These are phyloP conservation scores for Mycena venus DNA, from an alignment of 768 basidiomycete genomes.

Conservation along the genomic window DNA sequence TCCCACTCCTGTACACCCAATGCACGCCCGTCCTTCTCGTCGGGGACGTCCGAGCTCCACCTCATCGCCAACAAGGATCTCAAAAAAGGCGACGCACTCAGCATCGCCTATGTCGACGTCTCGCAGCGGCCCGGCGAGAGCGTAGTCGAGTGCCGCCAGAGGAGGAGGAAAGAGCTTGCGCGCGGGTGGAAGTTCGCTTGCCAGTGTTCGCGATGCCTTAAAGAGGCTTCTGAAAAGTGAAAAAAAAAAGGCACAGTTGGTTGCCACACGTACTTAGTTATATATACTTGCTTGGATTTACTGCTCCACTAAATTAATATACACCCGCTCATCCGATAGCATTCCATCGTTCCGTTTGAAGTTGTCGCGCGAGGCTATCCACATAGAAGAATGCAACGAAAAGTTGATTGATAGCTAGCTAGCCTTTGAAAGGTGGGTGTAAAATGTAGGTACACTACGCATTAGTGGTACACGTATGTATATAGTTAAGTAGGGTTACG, in stretches of 20 bases:
- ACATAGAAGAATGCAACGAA: neutral
- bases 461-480: slow-evolving; percentile 32
- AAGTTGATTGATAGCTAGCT: slow-evolving; percentile 18
- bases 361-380: neutral
- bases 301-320: neutral
- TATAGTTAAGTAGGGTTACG: neutral
- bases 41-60: slow-evolving; percentile 77
- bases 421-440: slow-evolving; percentile 20
- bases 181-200: slow-evolving; percentile 90
- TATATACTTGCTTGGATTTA: too few species aligned
- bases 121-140: slow-evolving; percentile 67
- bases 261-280: neutral
- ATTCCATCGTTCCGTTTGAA: neutral
- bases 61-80: slow-evolving; percentile 77
- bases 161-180: slow-evolving; percentile 80
- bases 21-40: slow-evolving; percentile 72
- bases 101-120: slow-evolving; percentile 83
- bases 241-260: neutral
- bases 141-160: slow-evolving; percentile 66
- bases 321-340: slow-evolving; percentile 15
- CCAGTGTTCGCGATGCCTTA: slow-evolving; percentile 72
- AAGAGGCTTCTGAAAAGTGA: slow-evolving; percentile 54
- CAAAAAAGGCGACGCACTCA: slow-evolving; percentile 82
- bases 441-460: slow-evolving; percentile 27
- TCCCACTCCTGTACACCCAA: slow-evolving; percentile 82